phyloP scores from a whole-genome alignment of 2,329 filamentous ascomycete genomes.

The Neophaeococcomyces aloes region DNA sequence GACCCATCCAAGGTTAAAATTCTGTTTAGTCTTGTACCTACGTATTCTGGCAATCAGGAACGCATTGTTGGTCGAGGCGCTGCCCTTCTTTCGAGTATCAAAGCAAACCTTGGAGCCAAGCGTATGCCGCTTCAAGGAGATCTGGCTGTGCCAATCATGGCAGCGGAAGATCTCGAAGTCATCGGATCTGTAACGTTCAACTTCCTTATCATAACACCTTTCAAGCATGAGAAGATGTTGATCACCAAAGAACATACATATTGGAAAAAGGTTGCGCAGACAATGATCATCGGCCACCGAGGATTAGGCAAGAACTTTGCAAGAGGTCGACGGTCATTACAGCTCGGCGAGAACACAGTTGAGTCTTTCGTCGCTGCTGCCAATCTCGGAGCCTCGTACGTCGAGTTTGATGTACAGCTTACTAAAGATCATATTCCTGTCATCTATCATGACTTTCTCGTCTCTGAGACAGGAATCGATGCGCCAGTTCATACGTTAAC shows the following conservation, averaged over 20 bases:
- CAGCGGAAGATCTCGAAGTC: constrained; percentile 68
- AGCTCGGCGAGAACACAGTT: constrained; percentile 92
- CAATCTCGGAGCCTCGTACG: constrained; percentile 70
- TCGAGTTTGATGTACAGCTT: constrained; percentile 78
- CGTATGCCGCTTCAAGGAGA: constrained; percentile 90
- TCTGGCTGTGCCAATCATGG: constrained; percentile 81
- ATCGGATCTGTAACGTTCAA: constrained; percentile 96
- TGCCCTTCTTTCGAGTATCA: constrained; percentile 75
- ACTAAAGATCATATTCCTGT: constrained; percentile 99
- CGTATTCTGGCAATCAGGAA: constrained; percentile 73
- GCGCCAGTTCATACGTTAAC: constrained; percentile 93
- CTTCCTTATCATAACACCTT: constrained; percentile 88
- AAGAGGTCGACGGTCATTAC: constrained; percentile 70
- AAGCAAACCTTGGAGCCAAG: constrained; percentile 69
- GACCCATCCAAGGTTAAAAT: constrained; percentile 76
- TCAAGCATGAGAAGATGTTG: constrained; percentile 86
- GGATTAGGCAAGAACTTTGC: constrained; percentile 81
- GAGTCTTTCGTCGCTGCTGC: constrained; percentile 93
- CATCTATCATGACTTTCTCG: constrained; percentile 96
- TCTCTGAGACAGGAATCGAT: constrained; percentile 94
- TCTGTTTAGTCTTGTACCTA: constrained; percentile 89
- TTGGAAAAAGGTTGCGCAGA: constrained; percentile 84
- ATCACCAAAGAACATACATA: constrained; percentile 86
- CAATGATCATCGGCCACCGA: constrained; percentile 67
- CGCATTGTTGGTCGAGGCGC: constrained; percentile 80